These are phyloP conservation scores for Prunus campanulata DNA, from an alignment of 306 rosid species.

Conservation along the genomic window DNA sequence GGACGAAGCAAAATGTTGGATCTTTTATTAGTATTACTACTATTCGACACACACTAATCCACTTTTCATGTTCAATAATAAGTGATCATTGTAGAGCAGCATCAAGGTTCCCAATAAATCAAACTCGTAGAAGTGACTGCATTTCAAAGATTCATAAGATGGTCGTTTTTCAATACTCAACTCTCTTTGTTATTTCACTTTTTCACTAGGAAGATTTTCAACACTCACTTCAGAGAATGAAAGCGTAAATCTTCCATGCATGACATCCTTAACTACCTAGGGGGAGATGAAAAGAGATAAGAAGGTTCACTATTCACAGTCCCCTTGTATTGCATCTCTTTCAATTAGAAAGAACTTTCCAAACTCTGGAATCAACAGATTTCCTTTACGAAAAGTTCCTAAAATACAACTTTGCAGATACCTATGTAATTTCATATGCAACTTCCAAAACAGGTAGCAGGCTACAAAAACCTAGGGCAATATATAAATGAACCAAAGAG, in stretches of 20 bases:
- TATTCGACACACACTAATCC: not conserved
- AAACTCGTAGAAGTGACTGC: not conserved
- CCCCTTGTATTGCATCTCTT: not conserved
- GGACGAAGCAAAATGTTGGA: not conserved
- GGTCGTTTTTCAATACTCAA: not conserved
- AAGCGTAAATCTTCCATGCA: not conserved
- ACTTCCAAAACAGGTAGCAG: not conserved
- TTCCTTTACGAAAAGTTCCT: not conserved
- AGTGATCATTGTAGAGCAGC: too few species aligned
- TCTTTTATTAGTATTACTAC: not conserved
- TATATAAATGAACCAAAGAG: conserved; percentile 13
- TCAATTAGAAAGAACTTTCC: not conserved
- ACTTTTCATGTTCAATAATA: not conserved
- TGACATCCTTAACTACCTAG: not conserved
- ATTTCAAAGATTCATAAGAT: not conserved
- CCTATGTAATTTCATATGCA: not conserved
- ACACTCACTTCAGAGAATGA: not conserved
- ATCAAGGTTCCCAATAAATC: not conserved
- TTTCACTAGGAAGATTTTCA: not conserved
- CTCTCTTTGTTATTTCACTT: not conserved
- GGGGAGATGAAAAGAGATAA: not conserved
- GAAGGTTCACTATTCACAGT: not conserved
- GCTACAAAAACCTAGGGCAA: not conserved
- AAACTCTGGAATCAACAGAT: not conserved
- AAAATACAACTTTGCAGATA: not conserved